Evolutionary conservation across 2,329 filamentous ascomycete species (phyloP), one percentile per base, ranked within the genome.

Genomic region (Apiospora koreana): DNA sequence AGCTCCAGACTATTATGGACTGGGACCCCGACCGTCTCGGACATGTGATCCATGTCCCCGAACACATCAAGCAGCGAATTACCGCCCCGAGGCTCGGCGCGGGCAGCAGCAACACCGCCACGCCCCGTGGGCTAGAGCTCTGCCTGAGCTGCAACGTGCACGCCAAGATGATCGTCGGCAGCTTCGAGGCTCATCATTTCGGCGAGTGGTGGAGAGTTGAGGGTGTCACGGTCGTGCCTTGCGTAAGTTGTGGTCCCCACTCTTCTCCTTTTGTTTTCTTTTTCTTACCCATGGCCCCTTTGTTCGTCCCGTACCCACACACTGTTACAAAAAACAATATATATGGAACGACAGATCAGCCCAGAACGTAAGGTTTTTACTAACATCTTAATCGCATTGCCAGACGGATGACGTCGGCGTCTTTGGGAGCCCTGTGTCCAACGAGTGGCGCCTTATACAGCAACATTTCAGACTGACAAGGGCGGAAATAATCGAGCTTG

Each of bases 341-440:
- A 38, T 1, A 18, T 54, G 9, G 54, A 14, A 38, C 54, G 54
- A 38, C n/a, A 38, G 21, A n/a, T 38, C 31, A 62, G 31, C 23
- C 4, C 10, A 62, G 31, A n/a, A n/a, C 31, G 14, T 38, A 5
- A 28, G 54, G n/a, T 62, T 62, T 21, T 38, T 21, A 38, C 54
- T n/a, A 14, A 62, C 54, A 9, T 0, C 8, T 25, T 21, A 66
- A 43, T 35, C 64, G 6, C 21, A 9, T 58, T 35, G 12, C 5
- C 71, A 94, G 92, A 96, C 93, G 1, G 94, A 96, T 77, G 93
- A 96, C 76, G 91, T 95, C 12, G 94, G 93, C 1, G 89, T 96
- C 28, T 96, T 96, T 76, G 91, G 91, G 67, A 95, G 92, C 76
- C 85, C 88, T 0, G 80, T 95, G 4, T 94, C 92, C 0, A 91